These are phyloP conservation scores for Termitomyces heimii DNA, from an alignment of 768 basidiomycete species.

Conservation along the genomic window DNA sequence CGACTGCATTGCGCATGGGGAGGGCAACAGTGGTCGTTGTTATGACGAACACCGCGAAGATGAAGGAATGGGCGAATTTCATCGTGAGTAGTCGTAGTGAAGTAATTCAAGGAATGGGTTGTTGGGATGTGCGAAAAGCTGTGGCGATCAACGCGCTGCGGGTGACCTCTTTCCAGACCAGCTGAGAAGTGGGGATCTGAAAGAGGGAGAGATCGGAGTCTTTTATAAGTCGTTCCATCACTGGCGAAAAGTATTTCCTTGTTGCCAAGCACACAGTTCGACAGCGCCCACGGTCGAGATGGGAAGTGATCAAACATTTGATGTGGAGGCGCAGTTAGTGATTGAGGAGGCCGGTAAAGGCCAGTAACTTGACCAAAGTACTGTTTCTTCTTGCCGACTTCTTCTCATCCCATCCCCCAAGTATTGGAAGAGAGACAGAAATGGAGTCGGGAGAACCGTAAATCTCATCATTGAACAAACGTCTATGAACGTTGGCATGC, in stretches of 20 bases:
- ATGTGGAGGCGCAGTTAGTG: neutral
- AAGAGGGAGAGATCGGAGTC: neutral
- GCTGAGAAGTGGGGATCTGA: slow-evolving; percentile 10
- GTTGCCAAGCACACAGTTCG: neutral
- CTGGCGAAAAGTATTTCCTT: neutral
- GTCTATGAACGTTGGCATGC: neutral
- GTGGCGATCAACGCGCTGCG: slow-evolving; percentile 14
- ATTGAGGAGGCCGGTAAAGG: neutral
- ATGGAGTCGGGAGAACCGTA: neutral
- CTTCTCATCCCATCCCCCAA: neutral
- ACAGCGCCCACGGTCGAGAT: neutral
- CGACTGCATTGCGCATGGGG: neutral
- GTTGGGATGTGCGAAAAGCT: slow-evolving; percentile 1
- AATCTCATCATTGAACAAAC: too few relatives aligned
- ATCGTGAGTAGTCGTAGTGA: neutral
- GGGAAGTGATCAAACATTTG: neutral
- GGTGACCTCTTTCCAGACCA: slow-evolving; percentile 10
- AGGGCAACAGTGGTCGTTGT: slow-evolving; percentile 3
- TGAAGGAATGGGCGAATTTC: slow-evolving; percentile 5
- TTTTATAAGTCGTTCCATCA: neutral
- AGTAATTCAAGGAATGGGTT: neutral
- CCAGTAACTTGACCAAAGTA: neutral
- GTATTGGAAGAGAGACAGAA: neutral
- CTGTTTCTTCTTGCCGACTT: neutral
- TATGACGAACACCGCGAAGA: slow-evolving; percentile 1